These are phyloP conservation scores for Capsicum baccatum DNA, from an alignment of 257 asterid genomes.

Conservation along the genomic window DNA sequence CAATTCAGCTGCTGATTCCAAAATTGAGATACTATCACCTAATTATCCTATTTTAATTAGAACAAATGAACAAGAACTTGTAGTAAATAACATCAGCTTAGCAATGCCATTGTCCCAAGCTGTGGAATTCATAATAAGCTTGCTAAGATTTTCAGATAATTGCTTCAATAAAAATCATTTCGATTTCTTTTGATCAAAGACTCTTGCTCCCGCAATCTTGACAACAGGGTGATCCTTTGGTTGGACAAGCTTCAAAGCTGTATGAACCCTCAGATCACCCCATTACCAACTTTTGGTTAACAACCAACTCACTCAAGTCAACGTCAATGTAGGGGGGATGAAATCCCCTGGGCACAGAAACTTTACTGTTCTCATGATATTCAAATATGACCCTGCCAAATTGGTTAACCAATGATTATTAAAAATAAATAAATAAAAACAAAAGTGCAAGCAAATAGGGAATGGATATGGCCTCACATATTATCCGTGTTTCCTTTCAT, in stretches of 20 bases:
- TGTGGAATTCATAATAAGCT: background rate
- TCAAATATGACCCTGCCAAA: slow-evolving; percentile 72
- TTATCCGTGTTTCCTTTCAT: background rate
- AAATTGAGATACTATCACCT: background rate
- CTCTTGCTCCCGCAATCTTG: slow-evolving; percentile 57
- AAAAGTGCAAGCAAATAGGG: background rate
- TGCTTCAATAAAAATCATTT: slow-evolving; percentile 38
- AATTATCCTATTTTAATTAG: background rate
- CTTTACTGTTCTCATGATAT: slow-evolving; percentile 79
- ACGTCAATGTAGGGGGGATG: slow-evolving; percentile 90
- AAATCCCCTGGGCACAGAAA: slow-evolving; percentile 87
- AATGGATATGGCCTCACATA: background rate
- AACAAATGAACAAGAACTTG: slow-evolving; percentile 15
- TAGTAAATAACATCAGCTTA: background rate
- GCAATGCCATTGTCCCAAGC: background rate
- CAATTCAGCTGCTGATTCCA: slow-evolving; percentile 10
- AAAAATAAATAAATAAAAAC: background rate
- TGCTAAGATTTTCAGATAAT: background rate
- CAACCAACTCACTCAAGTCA: slow-evolving; percentile 87
- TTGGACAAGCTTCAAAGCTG: slow-evolving; percentile 71
- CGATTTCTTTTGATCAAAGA: slow-evolving; percentile 56
- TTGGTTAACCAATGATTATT: slow-evolving; percentile 12
- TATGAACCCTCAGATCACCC: slow-evolving; percentile 84
- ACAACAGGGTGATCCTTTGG: slow-evolving; percentile 47
- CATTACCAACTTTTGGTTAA: slow-evolving; percentile 75